A percentile compares a stretch with the other conserved stretches of the same genome.
Evolutionary conservation across 2,329 filamentous ascomycete species (phyloP).

Genomic region (Colletotrichum orchidophilum): DNA sequence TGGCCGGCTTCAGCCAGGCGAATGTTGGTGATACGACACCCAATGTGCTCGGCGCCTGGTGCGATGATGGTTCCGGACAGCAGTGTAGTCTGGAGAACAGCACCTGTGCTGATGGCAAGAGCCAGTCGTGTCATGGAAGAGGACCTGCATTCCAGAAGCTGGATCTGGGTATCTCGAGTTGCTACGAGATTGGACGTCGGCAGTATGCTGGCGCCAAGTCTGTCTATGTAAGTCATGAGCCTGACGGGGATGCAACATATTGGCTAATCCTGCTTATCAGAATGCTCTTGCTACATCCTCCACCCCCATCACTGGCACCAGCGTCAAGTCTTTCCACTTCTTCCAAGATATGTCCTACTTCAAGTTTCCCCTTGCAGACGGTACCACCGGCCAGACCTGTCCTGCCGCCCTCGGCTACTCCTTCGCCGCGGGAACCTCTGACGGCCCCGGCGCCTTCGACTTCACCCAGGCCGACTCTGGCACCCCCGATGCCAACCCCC

Average conservation of each 20-base stretch:
- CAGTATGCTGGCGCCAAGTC: slow-evolving; percentile 70
- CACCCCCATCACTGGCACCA: slow-evolving; percentile 67
- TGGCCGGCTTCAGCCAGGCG: slow-evolving; percentile 91
- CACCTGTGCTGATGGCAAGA: slow-evolving; percentile 78
- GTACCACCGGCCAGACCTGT: slow-evolving; percentile 77
- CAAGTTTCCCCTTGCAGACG: slow-evolving; percentile 78
- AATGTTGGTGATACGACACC: slow-evolving; percentile 92
- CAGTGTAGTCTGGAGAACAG: slow-evolving; percentile 82
- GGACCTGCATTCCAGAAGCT: slow-evolving; percentile 74
- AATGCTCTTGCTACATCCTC: slow-evolving; percentile 57
- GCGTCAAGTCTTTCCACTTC: slow-evolving; percentile 84
- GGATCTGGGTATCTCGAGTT: slow-evolving; percentile 78
- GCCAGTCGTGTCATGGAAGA: slow-evolving; percentile 76
- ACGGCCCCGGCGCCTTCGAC: slow-evolving; percentile 91
- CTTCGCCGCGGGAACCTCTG: slow-evolving; percentile 91
- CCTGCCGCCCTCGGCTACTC: slow-evolving; percentile 90
- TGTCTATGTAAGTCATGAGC: slow-evolving; percentile 47
- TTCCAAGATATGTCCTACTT: slow-evolving; percentile 85
- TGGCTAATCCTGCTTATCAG: slow-evolving; percentile 50
- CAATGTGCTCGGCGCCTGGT: slow-evolving; percentile 88
- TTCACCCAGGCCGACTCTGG: slow-evolving; percentile 88
- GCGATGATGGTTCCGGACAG: slow-evolving; percentile 82
- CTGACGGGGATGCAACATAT: slow-evolving; percentile 39
- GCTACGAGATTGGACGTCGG: slow-evolving; percentile 79
- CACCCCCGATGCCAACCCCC: slow-evolving; percentile 73